phyloP scores from a whole-genome alignment of 2,329 filamentous ascomycete genomes.

The Thielaviopsis punctulata region DNA sequence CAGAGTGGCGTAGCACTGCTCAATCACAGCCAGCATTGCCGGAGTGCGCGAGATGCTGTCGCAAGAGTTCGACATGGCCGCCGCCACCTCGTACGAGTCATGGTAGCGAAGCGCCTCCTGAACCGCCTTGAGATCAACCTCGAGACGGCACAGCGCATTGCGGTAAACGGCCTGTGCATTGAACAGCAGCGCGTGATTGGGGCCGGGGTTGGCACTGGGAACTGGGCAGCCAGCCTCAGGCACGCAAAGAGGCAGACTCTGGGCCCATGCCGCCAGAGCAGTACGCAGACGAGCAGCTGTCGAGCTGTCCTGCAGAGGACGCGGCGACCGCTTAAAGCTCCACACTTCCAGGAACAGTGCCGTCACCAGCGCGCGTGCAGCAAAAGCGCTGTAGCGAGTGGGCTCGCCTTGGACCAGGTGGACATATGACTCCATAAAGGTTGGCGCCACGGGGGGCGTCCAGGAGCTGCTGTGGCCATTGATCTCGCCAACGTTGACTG shows the following conservation, averaged over 20 bases:
- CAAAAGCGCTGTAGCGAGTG: conserved; percentile 87
- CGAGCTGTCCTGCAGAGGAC: conserved; percentile 89
- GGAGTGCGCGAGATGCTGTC: conserved; percentile 87
- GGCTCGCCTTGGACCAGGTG: conserved; percentile 87
- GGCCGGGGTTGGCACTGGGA: conserved; percentile 54
- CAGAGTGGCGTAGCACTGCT: conserved; percentile 94
- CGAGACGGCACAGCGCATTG: conserved; percentile 77
- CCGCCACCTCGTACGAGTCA: conserved; percentile 90
- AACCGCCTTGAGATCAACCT: conserved; percentile 88
- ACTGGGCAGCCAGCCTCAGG: neutral
- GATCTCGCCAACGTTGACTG: conserved; percentile 56
- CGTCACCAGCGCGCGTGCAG: conserved; percentile 96
- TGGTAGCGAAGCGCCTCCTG: conserved; percentile 95
- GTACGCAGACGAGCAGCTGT: conserved; percentile 95
- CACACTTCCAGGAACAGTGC: conserved; percentile 95
- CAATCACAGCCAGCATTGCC: conserved; percentile 97
- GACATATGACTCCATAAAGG: conserved; percentile 87
- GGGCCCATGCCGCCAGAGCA: conserved; percentile 97
- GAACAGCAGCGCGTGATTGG: conserved; percentile 72
- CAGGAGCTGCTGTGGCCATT: conserved; percentile 58
- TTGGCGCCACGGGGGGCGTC: conserved; percentile 52
- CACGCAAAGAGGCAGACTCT: conserved; percentile 67
- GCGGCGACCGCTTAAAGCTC: conserved; percentile 98
- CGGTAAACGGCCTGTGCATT: conserved; percentile 96
- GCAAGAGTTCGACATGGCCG: conserved; percentile 85